Evolutionary conservation across 106 monocot genomes (phyloP), one percentile per base, ranked within the genome.

Genomic region (Allium cepa): DNA sequence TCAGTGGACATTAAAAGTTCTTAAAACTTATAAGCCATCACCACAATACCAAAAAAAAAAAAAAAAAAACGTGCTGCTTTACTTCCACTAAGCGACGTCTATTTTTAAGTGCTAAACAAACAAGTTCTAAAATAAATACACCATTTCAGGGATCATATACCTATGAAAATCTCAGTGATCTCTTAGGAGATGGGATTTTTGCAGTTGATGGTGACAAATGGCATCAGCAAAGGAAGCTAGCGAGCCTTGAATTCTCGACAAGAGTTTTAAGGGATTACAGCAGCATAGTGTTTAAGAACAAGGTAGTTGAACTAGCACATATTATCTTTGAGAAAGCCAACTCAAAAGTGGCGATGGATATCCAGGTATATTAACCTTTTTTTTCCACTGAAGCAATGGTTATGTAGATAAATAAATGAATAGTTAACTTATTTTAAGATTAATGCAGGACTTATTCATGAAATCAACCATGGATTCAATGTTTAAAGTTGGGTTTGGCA

Each of bases 381-480:
- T 11, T 59, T 17, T 22, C 22, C 36, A 36, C 36, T 36, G 36
- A 36, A 36, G 36, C 36, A 36, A 22, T 36, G 36, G 36, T 36
- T 36, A 36, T 36, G 36, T 36, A 36, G 36, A 36, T 4, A 36
- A 36, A 36, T 2, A 36, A 36, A 4, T 36, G 4, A 47, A 8
- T 3, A 10, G 15, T 61, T 60, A 36, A 49, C 27, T 15, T 28
- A 28, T 36, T 18, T 8, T 9, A 45, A 7, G 13, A 51, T 10
- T 15, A 47, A 50, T 14, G 14, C 73, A 81, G 82, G 82, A 79
- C 22, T 62, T 86, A 51, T 53, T 79, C 28, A 73, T 86, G 79
- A 79, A 70, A 64, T 72, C 81, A 3, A 79, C 86, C 0, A 53
- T 82, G 79, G 82, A 87, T 46, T 83, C 87, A 4, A 87, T 87